Evolutionary conservation across 225 moss, liverwort and hornwort species (phyloP).

Genomic region (Asterella californica): DNA sequence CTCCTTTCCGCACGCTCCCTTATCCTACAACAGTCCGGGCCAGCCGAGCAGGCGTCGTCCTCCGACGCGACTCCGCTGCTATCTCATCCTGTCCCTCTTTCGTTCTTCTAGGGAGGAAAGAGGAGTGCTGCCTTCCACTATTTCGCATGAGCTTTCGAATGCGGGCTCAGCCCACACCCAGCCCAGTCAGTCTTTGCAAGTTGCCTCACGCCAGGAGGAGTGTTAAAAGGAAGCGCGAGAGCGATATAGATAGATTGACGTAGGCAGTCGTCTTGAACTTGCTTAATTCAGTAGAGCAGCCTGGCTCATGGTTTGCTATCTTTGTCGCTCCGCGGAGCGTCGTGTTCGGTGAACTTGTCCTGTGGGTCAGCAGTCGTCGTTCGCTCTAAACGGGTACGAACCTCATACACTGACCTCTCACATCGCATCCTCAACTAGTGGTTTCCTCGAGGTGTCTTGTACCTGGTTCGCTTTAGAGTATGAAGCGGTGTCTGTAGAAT

Average conservation of each 20-base stretch:
- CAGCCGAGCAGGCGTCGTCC: background rate
- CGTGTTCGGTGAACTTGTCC: slow-evolving; percentile 3
- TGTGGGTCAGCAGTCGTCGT: background rate
- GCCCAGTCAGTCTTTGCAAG: background rate
- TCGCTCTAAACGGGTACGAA: background rate
- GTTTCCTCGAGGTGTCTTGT: background rate
- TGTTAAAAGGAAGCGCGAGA: background rate
- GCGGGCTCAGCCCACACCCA: background rate
- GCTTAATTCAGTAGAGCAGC: slow-evolving; percentile 9
- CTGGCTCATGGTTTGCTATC: slow-evolving; percentile 18
- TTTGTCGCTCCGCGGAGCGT: slow-evolving; percentile 21
- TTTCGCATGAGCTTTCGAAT: background rate
- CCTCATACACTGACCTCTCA: background rate
- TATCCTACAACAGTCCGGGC: slow-evolving; percentile 8
- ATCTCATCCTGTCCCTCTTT: slow-evolving; percentile 7
- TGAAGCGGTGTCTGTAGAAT: background rate
- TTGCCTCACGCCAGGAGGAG: background rate
- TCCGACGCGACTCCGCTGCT: background rate
- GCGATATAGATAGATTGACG: background rate
- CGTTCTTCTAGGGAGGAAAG: slow-evolving; percentile 9
- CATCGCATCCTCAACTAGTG: background rate
- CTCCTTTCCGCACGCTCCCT: slow-evolving; percentile 7
- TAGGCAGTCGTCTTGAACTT: background rate
- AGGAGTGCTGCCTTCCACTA: background rate
- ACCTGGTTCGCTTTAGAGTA: background rate